A percentile compares a stretch with the other conserved stretches of the same genome.
phyloP scores from a whole-genome alignment of 257 asterid genomes.

The Capsicum pubescens region DNA sequence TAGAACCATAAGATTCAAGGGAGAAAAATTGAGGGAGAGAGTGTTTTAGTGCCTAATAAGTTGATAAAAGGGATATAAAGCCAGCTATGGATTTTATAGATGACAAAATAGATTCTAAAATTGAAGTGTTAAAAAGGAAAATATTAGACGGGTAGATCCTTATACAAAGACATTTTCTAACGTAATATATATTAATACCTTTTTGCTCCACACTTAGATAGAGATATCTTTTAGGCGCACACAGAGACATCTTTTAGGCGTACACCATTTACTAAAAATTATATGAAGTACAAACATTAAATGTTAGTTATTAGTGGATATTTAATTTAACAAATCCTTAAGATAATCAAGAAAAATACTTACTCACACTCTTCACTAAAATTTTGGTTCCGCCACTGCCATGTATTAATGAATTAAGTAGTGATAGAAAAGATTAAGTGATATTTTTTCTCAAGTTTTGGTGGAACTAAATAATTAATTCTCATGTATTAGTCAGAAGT shows the following conservation, averaged over 20 bases:
- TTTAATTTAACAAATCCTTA: no score
- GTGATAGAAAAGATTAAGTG: neutral
- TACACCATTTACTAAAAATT: no score
- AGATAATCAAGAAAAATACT: no score
- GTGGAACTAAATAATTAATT: neutral
- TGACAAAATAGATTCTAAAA: neutral
- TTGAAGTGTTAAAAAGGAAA: conserved; percentile 24
- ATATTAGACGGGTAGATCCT: neutral
- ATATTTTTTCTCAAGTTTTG: neutral
- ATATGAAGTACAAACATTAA: no score
- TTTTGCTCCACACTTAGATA: no score
- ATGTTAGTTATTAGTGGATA: no score
- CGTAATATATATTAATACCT: neutral
- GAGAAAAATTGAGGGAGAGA: neutral
- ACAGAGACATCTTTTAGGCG: no score
- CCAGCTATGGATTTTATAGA: conserved; percentile 51
- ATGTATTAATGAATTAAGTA: neutral
- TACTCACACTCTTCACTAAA: no score
- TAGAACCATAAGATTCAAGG: neutral
- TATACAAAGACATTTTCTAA: no score
- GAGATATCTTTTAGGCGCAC: no score
- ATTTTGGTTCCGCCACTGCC: no score
- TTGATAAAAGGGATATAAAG: conserved; percentile 30
- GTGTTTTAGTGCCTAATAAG: neutral
- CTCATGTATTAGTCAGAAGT: neutral